These are phyloP conservation scores for Amesomyces nigricolor DNA, from an alignment of 2,329 filamentous ascomycete genomes.

Conservation along the genomic window DNA sequence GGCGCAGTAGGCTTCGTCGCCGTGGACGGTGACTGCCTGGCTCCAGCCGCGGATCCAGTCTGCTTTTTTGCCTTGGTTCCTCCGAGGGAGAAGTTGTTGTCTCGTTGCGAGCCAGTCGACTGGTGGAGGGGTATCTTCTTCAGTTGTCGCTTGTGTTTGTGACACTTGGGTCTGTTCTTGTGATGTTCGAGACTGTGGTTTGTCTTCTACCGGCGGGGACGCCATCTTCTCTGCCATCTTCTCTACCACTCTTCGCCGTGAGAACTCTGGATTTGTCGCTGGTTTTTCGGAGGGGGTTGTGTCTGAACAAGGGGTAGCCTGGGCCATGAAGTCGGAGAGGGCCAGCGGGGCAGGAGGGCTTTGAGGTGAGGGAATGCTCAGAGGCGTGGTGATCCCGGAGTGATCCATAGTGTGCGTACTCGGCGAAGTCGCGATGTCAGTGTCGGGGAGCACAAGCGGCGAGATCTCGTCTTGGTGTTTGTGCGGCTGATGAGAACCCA, in stretches of 20 bases:
- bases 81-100: constrained; percentile 24
- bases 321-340: constrained; percentile 25
- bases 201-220: background rate
- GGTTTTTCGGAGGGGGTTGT: constrained; percentile 16
- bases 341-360: constrained; percentile 22
- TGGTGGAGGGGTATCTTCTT: constrained; percentile 2
- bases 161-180: background rate
- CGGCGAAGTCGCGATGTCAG: background rate
- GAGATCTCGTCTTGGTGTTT: no score
- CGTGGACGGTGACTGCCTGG: constrained; percentile 21
- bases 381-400: constrained; percentile 11
- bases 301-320: constrained; percentile 16
- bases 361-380: constrained; percentile 13
- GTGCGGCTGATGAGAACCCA: no score
- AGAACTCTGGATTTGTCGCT: constrained; percentile 1
- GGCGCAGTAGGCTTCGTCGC: constrained; percentile 25
- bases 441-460: background rate
- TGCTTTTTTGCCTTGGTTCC: constrained; percentile 23
- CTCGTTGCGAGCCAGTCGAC: constrained; percentile 25
- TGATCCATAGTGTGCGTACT: constrained; percentile 12
- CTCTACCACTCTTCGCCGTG: background rate
- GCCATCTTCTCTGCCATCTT: background rate
- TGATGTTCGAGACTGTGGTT: background rate
- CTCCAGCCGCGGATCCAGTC: constrained; percentile 29
- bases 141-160: background rate